A percentile compares a stretch with the other conserved stretches of the same genome.
Conservation (phyloP, 495 filamentous ascomycete species). For the Podospora pseudocomata region DNA sequence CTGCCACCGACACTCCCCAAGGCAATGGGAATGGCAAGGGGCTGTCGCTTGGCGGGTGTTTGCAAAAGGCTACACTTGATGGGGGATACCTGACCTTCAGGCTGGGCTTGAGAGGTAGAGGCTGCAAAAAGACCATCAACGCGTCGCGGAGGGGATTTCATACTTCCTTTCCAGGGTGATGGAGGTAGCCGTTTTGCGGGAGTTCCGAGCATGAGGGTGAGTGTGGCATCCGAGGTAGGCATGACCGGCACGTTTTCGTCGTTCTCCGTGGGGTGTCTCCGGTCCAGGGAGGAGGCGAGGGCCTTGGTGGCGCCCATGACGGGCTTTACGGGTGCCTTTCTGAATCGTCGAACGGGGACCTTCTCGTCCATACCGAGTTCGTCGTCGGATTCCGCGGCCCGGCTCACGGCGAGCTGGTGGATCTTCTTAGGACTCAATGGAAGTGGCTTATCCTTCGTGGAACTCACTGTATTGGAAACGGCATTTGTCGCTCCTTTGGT, state of each 20-base stretch:
- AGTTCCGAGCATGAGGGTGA: constrained; percentile 37
- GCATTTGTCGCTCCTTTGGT: constrained; percentile 13
- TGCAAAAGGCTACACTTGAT: constrained; percentile 43
- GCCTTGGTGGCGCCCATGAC: constrained; percentile 22
- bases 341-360: constrained; percentile 43
- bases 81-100: constrained; percentile 18
- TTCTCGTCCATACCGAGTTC: constrained; percentile 53
- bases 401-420: constrained; percentile 44
- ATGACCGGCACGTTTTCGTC: constrained; percentile 17
- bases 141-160: constrained; percentile 48
- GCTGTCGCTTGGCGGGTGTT: constrained; percentile 49
- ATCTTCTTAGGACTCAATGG: constrained; percentile 56
- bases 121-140: constrained; percentile 27
- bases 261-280: constrained; percentile 7
- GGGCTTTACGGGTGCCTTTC: constrained; percentile 45
- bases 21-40: constrained; percentile 34
- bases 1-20: constrained; percentile 4
- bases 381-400: constrained; percentile 46
- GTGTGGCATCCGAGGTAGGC: constrained; percentile 21
- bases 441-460: constrained; percentile 26
- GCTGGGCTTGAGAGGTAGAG: background rate
- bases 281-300: constrained; percentile 3
- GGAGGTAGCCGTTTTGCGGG: constrained; percentile 47
- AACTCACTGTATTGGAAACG: background rate
- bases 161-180: constrained; percentile 47